Evolutionary conservation across 1,139 yeast species (phyloP).

Genomic region (Geotrichum restrictum): DNA sequence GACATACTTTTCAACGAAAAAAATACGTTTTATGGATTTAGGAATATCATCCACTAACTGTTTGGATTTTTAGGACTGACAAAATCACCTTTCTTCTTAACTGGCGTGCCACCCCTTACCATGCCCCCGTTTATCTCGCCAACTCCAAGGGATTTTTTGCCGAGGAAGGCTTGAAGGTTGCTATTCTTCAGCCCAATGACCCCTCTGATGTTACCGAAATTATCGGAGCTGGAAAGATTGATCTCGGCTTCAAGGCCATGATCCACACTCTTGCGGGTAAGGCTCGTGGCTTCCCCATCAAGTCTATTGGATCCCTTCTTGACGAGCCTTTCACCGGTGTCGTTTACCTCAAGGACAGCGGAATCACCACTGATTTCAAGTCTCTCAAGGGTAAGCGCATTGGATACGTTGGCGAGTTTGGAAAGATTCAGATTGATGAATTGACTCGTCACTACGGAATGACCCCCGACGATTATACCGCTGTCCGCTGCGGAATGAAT

Average conservation of each 20-base stretch:
- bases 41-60: background rate
- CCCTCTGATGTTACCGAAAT: slow-evolving; percentile 59
- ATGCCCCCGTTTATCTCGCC: slow-evolving; percentile 52
- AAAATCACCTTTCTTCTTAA: slow-evolving; percentile 52
- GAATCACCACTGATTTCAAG: slow-evolving; percentile 50
- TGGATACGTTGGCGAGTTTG: slow-evolving; percentile 59
- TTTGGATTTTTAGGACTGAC: slow-evolving; percentile 37
- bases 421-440: slow-evolving; percentile 57
- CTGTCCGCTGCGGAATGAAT: slow-evolving; percentile 61
- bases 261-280: slow-evolving; percentile 56
- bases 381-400: slow-evolving; percentile 52
- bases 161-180: slow-evolving; percentile 50
- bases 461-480: slow-evolving; percentile 54
- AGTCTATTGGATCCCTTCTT: slow-evolving; percentile 52
- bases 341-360: slow-evolving; percentile 50
- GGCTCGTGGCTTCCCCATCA: slow-evolving; percentile 57
- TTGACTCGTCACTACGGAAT: slow-evolving; percentile 53
- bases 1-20: slow-evolving; percentile 18
- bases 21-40: background rate
- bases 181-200: slow-evolving; percentile 54
- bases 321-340: slow-evolving; percentile 60
- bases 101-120: slow-evolving; percentile 59
- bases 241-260: slow-evolving; percentile 61
- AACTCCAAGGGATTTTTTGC: slow-evolving; percentile 50
- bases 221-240: slow-evolving; percentile 55